phyloP scores from a whole-genome alignment of 1,284 basidiomycete genomes.

The Mycosarcoma mackinlayi region DNA sequence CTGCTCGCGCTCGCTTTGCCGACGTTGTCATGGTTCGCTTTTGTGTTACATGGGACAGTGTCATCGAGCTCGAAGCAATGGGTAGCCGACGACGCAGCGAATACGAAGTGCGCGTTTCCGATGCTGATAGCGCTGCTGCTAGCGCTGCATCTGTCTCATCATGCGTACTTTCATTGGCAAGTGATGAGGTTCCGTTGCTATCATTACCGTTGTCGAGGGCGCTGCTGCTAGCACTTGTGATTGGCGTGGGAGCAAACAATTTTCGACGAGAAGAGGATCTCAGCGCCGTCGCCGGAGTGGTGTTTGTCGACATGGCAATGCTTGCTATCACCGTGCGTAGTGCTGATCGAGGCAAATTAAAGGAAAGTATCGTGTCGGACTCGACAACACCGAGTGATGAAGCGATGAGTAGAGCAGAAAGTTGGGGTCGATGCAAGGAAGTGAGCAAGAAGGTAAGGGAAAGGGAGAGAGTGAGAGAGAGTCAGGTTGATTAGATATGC shows the following conservation, averaged over 20 bases:
- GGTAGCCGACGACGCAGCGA: conserved; percentile 19
- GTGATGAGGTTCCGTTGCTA: too few species aligned
- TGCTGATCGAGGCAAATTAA: neutral
- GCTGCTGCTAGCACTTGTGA: neutral
- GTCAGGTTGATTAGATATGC: neutral
- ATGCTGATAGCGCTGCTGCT: conserved; percentile 19
- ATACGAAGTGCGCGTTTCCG: conserved; percentile 25
- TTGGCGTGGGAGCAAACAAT: conserved; percentile 41
- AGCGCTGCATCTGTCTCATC: conserved; percentile 17
- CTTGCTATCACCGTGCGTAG: neutral
- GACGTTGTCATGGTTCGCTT: conserved; percentile 6
- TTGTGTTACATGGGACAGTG: neutral
- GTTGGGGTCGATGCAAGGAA: too few species aligned
- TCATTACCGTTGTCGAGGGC: neutral
- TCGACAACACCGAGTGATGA: neutral
- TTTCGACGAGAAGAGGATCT: conserved; percentile 30
- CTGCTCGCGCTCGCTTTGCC: conserved; percentile 10
- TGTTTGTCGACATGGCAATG: conserved; percentile 9
- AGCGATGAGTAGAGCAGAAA: neutral
- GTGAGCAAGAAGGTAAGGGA: neutral
- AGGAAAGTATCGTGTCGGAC: neutral
- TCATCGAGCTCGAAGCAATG: neutral
- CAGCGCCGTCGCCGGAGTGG: neutral
- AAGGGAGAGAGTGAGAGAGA: neutral
- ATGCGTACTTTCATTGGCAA: too few species aligned